These are phyloP conservation scores for Pneumocystis canis DNA, from an alignment of 1,139 yeast genomes.

Conservation along the genomic window DNA sequence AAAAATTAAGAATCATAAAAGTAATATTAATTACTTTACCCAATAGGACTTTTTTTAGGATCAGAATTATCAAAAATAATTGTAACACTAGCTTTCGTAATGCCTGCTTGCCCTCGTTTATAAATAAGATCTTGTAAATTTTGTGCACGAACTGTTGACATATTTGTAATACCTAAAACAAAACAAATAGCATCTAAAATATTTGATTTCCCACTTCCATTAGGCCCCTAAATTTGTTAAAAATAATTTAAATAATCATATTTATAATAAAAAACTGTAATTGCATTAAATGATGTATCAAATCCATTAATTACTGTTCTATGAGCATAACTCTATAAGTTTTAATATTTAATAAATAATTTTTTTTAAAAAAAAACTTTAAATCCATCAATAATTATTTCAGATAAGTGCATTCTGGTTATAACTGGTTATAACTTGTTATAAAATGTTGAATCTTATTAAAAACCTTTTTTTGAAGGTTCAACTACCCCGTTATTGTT, in stretches of 20 bases:
- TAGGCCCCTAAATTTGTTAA: conserved; percentile 39
- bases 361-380: conserved; percentile 28
- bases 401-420: conserved; percentile 69
- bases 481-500: no score
- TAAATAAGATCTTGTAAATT: conserved; percentile 86
- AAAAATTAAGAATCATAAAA: not conserved
- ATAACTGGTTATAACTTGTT: no score
- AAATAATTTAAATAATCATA: not conserved
- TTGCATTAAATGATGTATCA: conserved; percentile 95
- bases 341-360: not conserved
- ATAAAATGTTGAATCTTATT: no score
- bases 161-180: conserved; percentile 90
- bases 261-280: conserved; percentile 32
- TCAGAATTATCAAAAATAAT: conserved; percentile 85
- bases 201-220: conserved; percentile 94
- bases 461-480: no score
- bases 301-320: conserved; percentile 91
- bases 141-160: conserved; percentile 87
- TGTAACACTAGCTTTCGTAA: conserved; percentile 91
- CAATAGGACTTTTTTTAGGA: conserved; percentile 63
- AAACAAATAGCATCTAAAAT: conserved; percentile 93
- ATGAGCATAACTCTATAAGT: conserved; percentile 46
- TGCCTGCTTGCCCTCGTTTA: conserved; percentile 96
- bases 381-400: conserved; percentile 90
- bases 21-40: conserved; percentile 21